Conservation (phyloP, 73 alveolate species). For the Symbiodinium natans region DNA sequence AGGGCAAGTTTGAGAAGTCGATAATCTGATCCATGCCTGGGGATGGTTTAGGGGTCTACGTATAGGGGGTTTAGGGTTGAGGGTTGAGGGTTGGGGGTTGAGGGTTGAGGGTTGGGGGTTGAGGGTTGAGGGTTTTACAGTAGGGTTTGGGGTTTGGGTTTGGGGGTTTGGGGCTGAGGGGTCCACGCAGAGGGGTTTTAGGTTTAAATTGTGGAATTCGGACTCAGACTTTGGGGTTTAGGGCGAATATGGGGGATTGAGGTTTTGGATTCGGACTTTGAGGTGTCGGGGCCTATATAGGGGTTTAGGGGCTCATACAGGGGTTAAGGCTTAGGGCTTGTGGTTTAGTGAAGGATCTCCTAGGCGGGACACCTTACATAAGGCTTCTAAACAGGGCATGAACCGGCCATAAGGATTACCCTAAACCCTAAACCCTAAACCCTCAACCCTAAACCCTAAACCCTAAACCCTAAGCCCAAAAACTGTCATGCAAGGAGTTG, state of each 20-base stretch:
- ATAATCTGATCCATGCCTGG: slow-evolving; percentile 61
- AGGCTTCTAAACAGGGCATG: no score
- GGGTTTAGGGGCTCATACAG: neutral
- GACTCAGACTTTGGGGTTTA: no score
- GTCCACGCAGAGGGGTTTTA: no score
- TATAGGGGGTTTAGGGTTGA: neutral
- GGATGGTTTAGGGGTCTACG: neutral
- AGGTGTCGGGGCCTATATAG: no score
- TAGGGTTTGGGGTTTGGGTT: no score
- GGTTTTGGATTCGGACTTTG: neutral
- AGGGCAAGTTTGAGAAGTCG: slow-evolving; percentile 60
- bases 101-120: no score
- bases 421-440: neutral
- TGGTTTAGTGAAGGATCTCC: no score
- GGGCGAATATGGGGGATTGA: neutral
- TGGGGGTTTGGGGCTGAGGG: no score
- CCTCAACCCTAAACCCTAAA: neutral
- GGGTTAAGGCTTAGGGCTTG: neutral
- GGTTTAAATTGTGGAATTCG: no score
- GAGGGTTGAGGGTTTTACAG: no score
- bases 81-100: neutral
- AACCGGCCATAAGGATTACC: no score
- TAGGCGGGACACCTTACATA: no score
- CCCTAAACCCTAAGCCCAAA: neutral
- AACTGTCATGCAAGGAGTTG: neutral